Evolutionary conservation across 768 basidiomycete genomes (phyloP), one percentile per base, ranked within the genome.

Genomic region (Agrocybe pediades): DNA sequence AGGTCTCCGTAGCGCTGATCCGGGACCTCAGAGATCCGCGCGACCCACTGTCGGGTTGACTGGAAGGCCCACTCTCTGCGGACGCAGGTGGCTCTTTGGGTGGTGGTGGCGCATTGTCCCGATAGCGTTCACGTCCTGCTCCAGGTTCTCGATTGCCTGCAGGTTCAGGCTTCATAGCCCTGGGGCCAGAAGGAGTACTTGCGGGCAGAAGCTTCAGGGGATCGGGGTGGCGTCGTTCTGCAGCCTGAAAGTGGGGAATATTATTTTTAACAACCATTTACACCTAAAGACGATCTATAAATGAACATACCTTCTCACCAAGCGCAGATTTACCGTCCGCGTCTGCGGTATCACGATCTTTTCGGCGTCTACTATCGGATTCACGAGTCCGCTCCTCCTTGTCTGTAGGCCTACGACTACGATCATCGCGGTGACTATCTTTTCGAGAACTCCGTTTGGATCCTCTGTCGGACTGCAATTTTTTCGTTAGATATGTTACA

Each of bases 371-470:
- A 13, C 33, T 36, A 42, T 81, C 80, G 2, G 85, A 81, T 20
- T 92, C 90, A 50, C 87, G 81, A 24, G 69, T 74, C 43, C 87
- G 79, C 25, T 90, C 88, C 42, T 90, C 88, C 65, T 89, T 89
- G 41, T 90, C 90, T 11, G 75, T 72, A 13, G 75, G 74, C 48
- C 89, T 82, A 23, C 89, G 83, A 57, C 72, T 73, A 29, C 89
- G 79, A 33, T 92, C 90, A 51, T 92, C 90, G 45, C 89, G 83
- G 62, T 90, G 87, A 25, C 81, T 70, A 2, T 91, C 89, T 65
- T 88, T 89, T 45, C 90, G 84, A 53, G 90, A 87, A 54, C 83
- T 82, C n/a, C 90, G 86, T 68, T 92, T 92, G n/a, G 85, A 80
- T 27, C 79, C 78, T 59, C 90, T 82, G 47, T 92, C 90, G 55